Base-by-base conservation (phyloP, 257 asterid genomes). In the Craterostigma plantagineum region DNA sequence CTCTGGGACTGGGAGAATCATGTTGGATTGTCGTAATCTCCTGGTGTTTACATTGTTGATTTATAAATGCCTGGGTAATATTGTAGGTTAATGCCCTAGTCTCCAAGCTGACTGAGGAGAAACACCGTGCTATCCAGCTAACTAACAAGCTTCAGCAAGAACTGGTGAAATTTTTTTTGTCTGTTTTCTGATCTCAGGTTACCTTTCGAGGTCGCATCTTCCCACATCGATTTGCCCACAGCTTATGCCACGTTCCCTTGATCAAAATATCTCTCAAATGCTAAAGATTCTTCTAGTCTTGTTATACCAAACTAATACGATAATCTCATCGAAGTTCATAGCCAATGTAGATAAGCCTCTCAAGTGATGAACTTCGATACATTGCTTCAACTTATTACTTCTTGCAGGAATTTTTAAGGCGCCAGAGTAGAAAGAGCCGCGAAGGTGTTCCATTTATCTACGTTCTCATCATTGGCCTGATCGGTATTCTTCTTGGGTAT, bases 91-190 rank as follows among this genome's bases (percentile, higher is more conserved):
- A 73, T 63, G 75, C 78, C 68, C 66, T 80, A 45, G 57, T 90
- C 57, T 61, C 83, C 23, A 84, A 71, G 87, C 72, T 90, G 66
- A 71, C 78, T 14, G 93, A 73, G 47, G 99, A 90, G 78, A 84
- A 73, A 52, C 68, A 61, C 44, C 51, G 64, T 53, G 79, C 66
- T 38, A 38, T 80, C 42, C 80, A 67, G 76, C 91, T 65, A 72
- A 84, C 62, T 61, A 77, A 52, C 54, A 75, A 68, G 70, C 92
- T 90, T 63, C 90, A 69, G 63, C 91, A 67, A 42, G 79, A 71
- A 57, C 58, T 71, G 72, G 79, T 71, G 63, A 54, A n/a, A 45
- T 38, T 49, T 57, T n/a, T 16, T 1, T 10, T 15, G 11, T 14
- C 10, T 27, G 10, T 43, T 15, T 10, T 7, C 23, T 15, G n/a